A percentile compares a stretch with the other conserved stretches of the same genome.
Conservation (phyloP, 2,329 filamentous ascomycete species). For the Arthroderma sp. region DNA sequence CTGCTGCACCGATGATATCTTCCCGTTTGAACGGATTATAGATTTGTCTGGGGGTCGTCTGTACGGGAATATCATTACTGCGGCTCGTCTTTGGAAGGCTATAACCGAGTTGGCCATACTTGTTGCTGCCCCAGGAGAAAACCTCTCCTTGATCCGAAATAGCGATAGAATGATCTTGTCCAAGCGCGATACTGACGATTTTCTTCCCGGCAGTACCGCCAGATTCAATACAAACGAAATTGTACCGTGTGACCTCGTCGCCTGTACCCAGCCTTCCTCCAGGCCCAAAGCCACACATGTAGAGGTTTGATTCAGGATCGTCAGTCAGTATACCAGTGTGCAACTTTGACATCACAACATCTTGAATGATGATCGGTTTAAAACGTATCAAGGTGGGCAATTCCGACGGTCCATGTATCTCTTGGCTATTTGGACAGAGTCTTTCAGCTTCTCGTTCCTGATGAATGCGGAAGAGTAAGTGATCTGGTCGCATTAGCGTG, state of each 20-base stretch:
- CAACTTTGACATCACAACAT: conserved; percentile 78
- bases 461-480: conserved; percentile 61
- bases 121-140: conserved; percentile 89
- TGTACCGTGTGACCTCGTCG: conserved; percentile 79
- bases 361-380: conserved; percentile 60
- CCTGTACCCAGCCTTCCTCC: conserved; percentile 81
- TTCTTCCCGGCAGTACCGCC: conserved; percentile 60
- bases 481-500: conserved; percentile 58
- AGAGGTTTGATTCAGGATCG: conserved; percentile 80
- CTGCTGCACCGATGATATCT: conserved; percentile 63
- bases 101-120: conserved; percentile 76
- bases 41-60: conserved; percentile 69
- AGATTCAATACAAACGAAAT: conserved; percentile 67
- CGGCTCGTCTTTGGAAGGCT: conserved; percentile 44
- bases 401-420: conserved; percentile 8
- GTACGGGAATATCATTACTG: conserved; percentile 67
- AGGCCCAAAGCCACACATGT: conserved; percentile 81
- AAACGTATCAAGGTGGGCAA: conserved; percentile 62
- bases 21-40: conserved; percentile 88
- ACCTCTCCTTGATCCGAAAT: conserved; percentile 77
- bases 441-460: conserved; percentile 43
- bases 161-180: conserved; percentile 82
- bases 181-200: conserved; percentile 65
- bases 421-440: conserved; percentile 10
- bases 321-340: conserved; percentile 79